Base-by-base conservation (phyloP, 1,284 basidiomycete species). In the Sporisorium graminicola region DNA sequence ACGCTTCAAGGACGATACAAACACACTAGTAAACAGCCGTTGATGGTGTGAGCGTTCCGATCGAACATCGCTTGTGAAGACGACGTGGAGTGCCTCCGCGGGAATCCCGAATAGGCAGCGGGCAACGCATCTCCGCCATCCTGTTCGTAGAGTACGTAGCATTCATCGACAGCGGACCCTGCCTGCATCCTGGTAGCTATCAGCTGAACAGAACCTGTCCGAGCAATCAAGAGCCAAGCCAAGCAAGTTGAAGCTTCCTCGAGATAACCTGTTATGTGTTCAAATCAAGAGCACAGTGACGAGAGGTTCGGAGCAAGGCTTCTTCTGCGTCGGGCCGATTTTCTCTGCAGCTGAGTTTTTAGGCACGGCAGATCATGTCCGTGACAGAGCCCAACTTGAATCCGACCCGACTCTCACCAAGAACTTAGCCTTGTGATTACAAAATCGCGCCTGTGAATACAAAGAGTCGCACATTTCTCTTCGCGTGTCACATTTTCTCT, bases 311-410 rank as follows among this genome's bases (percentile, higher is more conserved):
- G 20, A 26, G 20, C 35, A 22, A 24, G n/a, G 33, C 20, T 52
- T 31, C 29, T 29, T 2, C 27, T 22, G 50, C 31, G 29, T 22
- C 43, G 44, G 55, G 8, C 26, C 31, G 55, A 49, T 37, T 40
- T 47, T 49, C 29, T 26, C 3, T 56, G 43, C 55, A 57, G 55
- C 55, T 57, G 55, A 57, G 42, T 12, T 43, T 31, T 16, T 3
- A 13, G 16, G 16, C 16, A 54, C 49, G 49, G 29, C 50, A 37
- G 31, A 24, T 52, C 50, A 22, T 16, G 22, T 31, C 53, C 53
- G 53, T 55, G 53, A 35, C 18, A 14, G 29, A 20, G 49, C 16
- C 5, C 33, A 35, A 6, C 9, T 27, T 5, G 7, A 47, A 47
- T 14, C 26, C 14, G 26, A 24, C 46, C 26, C 24, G 46, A 29